Conservation (phyloP, 140 eudicot genomes). For the Anethum foeniculum region DNA sequence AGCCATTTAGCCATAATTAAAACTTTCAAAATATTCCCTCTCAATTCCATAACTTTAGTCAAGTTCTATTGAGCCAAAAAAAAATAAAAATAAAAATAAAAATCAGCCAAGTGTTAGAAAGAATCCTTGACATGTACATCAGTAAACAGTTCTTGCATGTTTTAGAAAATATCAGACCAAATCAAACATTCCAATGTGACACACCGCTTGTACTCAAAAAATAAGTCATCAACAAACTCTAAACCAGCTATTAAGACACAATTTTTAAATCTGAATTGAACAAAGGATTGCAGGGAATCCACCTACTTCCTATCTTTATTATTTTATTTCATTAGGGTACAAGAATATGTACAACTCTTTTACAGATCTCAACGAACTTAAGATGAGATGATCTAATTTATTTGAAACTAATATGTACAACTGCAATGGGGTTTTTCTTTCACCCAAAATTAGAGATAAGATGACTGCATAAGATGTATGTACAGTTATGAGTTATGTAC, state of each 20-base stretch:
- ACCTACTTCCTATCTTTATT: conserved; percentile 5
- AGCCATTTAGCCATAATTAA: too few species aligned
- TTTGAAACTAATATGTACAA: conserved; percentile 34
- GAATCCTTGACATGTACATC: too few species aligned
- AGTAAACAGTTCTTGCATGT: background rate
- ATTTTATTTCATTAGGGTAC: background rate
- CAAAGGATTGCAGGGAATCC: background rate
- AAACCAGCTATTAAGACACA: background rate
- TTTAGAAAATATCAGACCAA: background rate
- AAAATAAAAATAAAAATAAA: too few species aligned
- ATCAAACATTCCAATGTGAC: too few species aligned
- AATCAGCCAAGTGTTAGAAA: too few species aligned
- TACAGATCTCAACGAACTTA: conserved; percentile 24
- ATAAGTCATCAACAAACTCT: background rate
- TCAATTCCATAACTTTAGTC: background rate
- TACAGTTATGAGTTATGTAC: conserved; percentile 19
- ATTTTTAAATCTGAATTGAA: background rate
- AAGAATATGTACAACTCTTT: conserved; percentile 23
- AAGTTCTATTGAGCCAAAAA: background rate
- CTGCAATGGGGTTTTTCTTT: conserved; percentile 16
- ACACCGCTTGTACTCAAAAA: background rate
- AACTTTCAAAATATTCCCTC: background rate
- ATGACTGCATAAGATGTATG: conserved; percentile 17
- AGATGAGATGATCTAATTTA: conserved; percentile 27
- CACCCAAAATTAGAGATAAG: conserved; percentile 25